These are phyloP conservation scores for Solanum pennellii DNA, from an alignment of 257 asterid species.

Conservation along the genomic window DNA sequence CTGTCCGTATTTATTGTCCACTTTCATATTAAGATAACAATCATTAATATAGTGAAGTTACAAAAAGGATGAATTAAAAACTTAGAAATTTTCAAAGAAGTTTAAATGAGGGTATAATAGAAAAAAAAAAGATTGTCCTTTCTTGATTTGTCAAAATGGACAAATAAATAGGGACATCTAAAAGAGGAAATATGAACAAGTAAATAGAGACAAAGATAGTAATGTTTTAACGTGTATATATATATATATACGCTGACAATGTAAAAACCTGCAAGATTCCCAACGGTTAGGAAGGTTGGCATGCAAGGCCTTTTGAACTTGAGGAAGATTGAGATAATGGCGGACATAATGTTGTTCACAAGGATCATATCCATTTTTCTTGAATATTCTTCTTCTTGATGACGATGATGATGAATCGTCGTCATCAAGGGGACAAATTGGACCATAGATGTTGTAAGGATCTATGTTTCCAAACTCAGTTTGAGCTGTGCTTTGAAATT, in stretches of 20 bases:
- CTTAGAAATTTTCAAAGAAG: too few relatives aligned
- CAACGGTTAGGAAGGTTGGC: slow-evolving; percentile 26
- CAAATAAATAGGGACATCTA: too few relatives aligned
- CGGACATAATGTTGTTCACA: slow-evolving; percentile 14
- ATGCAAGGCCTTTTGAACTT: slow-evolving; percentile 27
- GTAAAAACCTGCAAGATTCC: slow-evolving; percentile 6
- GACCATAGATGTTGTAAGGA: slow-evolving; percentile 25
- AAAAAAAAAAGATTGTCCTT: too few relatives aligned
- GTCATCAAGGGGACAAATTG: slow-evolving; percentile 2
- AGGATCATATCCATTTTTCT: slow-evolving; percentile 15
- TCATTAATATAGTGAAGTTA: too few relatives aligned
- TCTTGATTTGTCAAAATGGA: too few relatives aligned
- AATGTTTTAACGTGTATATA: not conserved
- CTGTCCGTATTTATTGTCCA: too few relatives aligned
- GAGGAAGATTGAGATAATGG: slow-evolving; percentile 29
- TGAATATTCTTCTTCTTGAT: not conserved
- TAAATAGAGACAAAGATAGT: too few relatives aligned
- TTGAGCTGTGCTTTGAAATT: not conserved
- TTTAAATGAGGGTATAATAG: too few relatives aligned
- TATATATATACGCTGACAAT: not conserved
- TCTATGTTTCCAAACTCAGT: slow-evolving; percentile 20
- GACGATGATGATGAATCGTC: not conserved
- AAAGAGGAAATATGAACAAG: too few relatives aligned
- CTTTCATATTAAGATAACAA: too few relatives aligned
- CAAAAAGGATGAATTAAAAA: too few relatives aligned